Base-by-base conservation (phyloP, 2,329 filamentous ascomycete species). In the Calonectria fujianensis region DNA sequence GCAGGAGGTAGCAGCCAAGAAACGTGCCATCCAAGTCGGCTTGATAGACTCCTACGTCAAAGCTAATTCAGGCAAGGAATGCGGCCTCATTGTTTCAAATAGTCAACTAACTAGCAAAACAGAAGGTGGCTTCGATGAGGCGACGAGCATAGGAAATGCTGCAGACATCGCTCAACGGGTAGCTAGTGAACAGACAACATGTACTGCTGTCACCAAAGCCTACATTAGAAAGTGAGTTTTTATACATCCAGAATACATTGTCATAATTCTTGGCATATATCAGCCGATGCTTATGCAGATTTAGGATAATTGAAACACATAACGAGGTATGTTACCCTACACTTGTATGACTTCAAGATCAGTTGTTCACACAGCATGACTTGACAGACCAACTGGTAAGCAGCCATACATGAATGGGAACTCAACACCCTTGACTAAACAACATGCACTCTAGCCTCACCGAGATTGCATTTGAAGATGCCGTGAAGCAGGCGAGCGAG, bases 391-490 rank as follows among this genome's bases (percentile, higher is more conserved):
- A 75, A 75, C 64, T 75, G 74, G 74, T 71, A 69, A 69, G 74
- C 18, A 5, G 2, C 3, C 1, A 10, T 16, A 14, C 9, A n/a
- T 4, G 11, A 10, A 45, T 2, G 7, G 59, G 11, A 50, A 9
- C 24, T 6, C 27, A 0, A 27, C 29, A 16, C 11, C 1, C 20
- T 39, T 16, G 6, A 4, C 29, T 65, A 18, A 57, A 13, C 2
- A 7, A n/a, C 16, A 16, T 20, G 2, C 16, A 2, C 3, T n/a
- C 7, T 39, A 74, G 72, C 24, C 59, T 74, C 45, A 74, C 72
- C 9, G 80, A 80, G 35, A 64, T 79, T 2, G 27, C 75, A 2
- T 81, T 81, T 20, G 29, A 76, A 16, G 78, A 80, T 27, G 79
- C 78, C 1, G 4, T 81, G 0, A n/a, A 27, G 14, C 74, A 73